Conservation (phyloP, 2,329 filamentous ascomycete genomes). For the Colletotrichum aenigma region DNA sequence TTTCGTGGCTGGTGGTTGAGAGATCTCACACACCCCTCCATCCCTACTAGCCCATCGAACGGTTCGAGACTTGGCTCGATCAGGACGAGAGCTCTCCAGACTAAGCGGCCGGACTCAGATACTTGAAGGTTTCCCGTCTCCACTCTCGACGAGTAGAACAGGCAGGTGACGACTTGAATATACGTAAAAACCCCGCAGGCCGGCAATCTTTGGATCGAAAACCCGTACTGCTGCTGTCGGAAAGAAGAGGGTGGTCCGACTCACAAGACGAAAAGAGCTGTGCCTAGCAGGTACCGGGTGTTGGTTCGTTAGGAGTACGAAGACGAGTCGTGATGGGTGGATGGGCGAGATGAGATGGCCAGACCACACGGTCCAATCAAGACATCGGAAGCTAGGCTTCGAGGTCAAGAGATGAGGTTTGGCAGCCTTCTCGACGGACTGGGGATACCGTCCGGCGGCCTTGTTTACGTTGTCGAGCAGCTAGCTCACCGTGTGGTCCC, state of each 20-base stretch:
- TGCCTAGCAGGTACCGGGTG: background rate
- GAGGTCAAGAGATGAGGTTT: background rate
- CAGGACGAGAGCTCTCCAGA: background rate
- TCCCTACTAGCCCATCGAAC: constrained; percentile 15
- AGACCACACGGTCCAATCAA: background rate
- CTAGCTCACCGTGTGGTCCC: constrained; percentile 2
- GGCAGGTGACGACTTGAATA: background rate
- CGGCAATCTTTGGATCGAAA: background rate
- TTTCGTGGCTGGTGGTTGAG: background rate
- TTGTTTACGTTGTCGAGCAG: constrained; percentile 14
- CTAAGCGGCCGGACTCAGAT: background rate
- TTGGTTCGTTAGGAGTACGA: background rate
- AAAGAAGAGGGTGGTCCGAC: background rate
- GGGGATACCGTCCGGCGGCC: background rate
- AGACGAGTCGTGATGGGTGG: constrained; percentile 1
- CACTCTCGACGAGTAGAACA: background rate
- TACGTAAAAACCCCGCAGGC: constrained; percentile 5
- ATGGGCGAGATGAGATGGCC: constrained; percentile 1
- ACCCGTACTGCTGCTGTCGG: background rate
- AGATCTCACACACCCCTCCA: constrained; percentile 9
- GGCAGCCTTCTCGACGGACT: constrained; percentile 2
- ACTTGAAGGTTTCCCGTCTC: constrained; percentile 1
- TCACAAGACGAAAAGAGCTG: background rate
- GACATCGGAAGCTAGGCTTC: background rate
- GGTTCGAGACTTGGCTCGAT: constrained; percentile 18